These are phyloP conservation scores for Suillus variegatus DNA, from an alignment of 768 basidiomycete species.

Conservation along the genomic window DNA sequence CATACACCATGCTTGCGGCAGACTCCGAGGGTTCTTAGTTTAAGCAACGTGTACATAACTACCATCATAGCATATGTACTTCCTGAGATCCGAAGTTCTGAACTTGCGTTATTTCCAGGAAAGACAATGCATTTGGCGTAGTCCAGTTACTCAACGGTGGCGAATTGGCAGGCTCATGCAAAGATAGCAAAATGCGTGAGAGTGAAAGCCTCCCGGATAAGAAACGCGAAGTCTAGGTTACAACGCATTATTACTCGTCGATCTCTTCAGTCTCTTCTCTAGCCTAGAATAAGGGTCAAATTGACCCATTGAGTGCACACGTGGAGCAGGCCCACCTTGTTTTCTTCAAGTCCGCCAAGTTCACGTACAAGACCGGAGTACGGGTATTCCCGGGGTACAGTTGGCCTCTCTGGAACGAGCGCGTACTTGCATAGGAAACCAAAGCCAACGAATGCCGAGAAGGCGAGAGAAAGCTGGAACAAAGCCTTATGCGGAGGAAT, in stretches of 20 bases:
- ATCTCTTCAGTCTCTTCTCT: constrained; percentile 34
- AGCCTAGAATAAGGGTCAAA: constrained; percentile 30
- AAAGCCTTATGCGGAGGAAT: constrained; percentile 61
- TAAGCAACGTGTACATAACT: not conserved
- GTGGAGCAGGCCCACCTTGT: constrained; percentile 55
- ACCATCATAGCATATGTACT: not conserved
- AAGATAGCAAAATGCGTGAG: not conserved
- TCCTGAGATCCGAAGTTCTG: not conserved
- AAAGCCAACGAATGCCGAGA: constrained; percentile 61
- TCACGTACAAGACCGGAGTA: constrained; percentile 73
- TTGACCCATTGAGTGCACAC: not conserved
- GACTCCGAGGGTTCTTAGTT: constrained; percentile 7
- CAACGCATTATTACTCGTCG: constrained; percentile 30
- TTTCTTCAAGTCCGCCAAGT: constrained; percentile 76
- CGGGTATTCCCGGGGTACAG: constrained; percentile 74
- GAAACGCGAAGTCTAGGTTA: constrained; percentile 13
- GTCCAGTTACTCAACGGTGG: not conserved
- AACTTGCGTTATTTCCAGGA: not conserved
- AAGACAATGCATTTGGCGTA: not conserved
- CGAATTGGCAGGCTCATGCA: not conserved
- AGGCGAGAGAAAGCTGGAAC: constrained; percentile 63
- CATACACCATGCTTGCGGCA: constrained; percentile 6
- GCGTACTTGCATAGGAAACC: constrained; percentile 59
- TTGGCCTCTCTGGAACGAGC: constrained; percentile 61
- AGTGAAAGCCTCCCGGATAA: not conserved